Evolutionary conservation across 2,329 filamentous ascomycete species (phyloP).

Genomic region (Fusarium pininemorale): DNA sequence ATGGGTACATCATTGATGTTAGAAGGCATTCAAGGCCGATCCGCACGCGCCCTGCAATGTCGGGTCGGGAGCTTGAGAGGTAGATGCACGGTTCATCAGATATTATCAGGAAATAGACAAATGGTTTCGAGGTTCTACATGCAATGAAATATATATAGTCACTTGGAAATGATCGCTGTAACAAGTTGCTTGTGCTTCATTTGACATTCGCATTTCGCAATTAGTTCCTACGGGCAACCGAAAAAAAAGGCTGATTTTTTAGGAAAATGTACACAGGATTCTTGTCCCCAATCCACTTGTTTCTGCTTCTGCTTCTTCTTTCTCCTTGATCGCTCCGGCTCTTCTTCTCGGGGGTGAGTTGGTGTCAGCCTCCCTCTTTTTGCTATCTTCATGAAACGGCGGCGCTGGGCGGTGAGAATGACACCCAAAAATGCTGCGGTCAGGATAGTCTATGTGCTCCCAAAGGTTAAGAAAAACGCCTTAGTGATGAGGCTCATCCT

Average conservation of each 20-base stretch:
- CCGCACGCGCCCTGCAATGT: neutral
- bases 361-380: constrained; percentile 29
- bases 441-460: constrained; percentile 12
- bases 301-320: constrained; percentile 28
- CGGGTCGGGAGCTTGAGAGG: neutral
- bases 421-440: constrained; percentile 8
- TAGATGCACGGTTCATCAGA: neutral
- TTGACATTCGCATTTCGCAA: constrained; percentile 45
- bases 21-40: neutral
- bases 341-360: constrained; percentile 9
- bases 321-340: constrained; percentile 8
- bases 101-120: neutral
- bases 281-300: constrained; percentile 39
- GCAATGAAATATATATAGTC: neutral
- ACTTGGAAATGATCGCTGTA: neutral
- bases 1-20: neutral
- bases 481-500: constrained; percentile 65
- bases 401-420: constrained; percentile 21
- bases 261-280: constrained; percentile 53
- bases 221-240: constrained; percentile 46
- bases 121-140: neutral
- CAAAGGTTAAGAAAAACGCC: constrained; percentile 11
- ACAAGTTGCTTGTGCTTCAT: constrained; percentile 37
- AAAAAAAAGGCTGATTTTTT: constrained; percentile 44
- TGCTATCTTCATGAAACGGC: constrained; percentile 12